phyloP scores from a whole-genome alignment of 2,329 filamentous ascomycete species.

The Aspergillus nomiae region DNA sequence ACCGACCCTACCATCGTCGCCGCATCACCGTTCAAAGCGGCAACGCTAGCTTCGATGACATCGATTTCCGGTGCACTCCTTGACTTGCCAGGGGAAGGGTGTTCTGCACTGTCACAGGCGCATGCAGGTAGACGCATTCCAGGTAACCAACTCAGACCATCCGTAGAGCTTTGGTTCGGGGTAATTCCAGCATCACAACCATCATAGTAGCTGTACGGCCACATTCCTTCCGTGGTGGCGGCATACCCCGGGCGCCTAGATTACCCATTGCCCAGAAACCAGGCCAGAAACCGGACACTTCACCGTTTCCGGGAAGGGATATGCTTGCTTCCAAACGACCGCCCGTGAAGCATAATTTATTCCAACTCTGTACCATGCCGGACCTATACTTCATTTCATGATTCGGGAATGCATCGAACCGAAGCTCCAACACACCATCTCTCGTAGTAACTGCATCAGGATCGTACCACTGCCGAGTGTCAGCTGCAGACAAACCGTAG shows the following conservation, averaged over 20 bases:
- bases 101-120: conserved; percentile 65
- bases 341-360: conserved; percentile 72
- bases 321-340: conserved; percentile 70
- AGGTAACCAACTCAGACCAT: conserved; percentile 67
- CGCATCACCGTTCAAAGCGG: conserved; percentile 49
- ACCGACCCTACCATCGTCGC: conserved; percentile 60
- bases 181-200: conserved; percentile 71
- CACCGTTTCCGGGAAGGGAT: conserved; percentile 67
- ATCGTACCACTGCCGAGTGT: conserved; percentile 63
- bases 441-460: conserved; percentile 66
- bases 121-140: conserved; percentile 72
- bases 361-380: conserved; percentile 76
- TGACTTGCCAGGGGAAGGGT: conserved; percentile 66
- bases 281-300: conserved; percentile 71
- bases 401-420: conserved; percentile 66
- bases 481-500: conserved; percentile 3
- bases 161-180: conserved; percentile 68
- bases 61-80: conserved; percentile 72
- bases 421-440: conserved; percentile 64
- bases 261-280: conserved; percentile 79
- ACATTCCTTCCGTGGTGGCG: conserved; percentile 70
- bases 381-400: conserved; percentile 69
- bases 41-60: conserved; percentile 68
- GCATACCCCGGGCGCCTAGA: conserved; percentile 68
- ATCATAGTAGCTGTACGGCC: conserved; percentile 73